These are phyloP conservation scores for Aegilops tauschii DNA, from an alignment of 176 grass and related monocot species.

Conservation along the genomic window DNA sequence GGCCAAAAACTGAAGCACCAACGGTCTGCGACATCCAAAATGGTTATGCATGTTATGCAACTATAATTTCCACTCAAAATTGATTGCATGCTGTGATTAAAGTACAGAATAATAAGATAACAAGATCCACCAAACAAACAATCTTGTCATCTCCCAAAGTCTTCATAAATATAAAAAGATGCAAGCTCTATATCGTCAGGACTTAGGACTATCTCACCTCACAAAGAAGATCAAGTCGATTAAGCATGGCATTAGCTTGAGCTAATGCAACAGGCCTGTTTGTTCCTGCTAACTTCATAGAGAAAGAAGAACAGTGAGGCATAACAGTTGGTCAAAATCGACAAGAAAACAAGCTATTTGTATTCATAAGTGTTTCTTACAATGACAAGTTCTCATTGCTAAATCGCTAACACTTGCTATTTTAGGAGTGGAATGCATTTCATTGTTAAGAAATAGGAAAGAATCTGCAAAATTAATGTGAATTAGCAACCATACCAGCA, in stretches of 20 bases:
- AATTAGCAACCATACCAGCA: constrained; percentile 66
- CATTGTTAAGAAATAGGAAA: not conserved
- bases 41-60: constrained; percentile 16
- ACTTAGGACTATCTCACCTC: constrained; percentile 52
- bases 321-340: constrained; percentile 3
- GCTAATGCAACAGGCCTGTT: constrained; percentile 89
- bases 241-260: constrained; percentile 90
- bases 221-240: constrained; percentile 87
- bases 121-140: not conserved
- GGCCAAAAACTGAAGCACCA: constrained; percentile 86
- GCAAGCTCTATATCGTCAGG: not conserved
- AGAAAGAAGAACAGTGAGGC: constrained; percentile 33
- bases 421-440: not conserved
- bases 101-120: constrained; percentile 13
- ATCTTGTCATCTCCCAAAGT: not conserved
- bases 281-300: constrained; percentile 86
- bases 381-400: not conserved
- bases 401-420: not conserved
- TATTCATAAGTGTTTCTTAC: not conserved
- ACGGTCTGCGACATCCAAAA: constrained; percentile 54
- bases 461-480: not conserved
- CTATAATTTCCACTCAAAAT: constrained; percentile 21
- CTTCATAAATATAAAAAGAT: not conserved
- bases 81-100: not conserved
- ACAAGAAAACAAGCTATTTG: constrained; percentile 17